Percentiles rank a stretch among this genome's conserved stretches.
Evolutionary conservation across 305 asterid species (phyloP).

Genomic region (Solanum hybrid): DNA sequence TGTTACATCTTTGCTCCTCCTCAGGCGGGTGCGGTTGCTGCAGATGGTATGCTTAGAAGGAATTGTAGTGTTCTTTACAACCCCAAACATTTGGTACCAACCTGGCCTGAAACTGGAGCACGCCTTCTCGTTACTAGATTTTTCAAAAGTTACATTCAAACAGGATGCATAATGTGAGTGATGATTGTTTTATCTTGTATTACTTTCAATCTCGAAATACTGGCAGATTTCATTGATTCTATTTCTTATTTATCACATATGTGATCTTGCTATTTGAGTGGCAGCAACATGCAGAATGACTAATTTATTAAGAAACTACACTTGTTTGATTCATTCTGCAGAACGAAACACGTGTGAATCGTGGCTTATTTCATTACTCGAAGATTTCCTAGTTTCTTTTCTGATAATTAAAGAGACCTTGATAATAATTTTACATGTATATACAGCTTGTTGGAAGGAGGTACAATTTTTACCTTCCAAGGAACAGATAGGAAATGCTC

Average conservation of each 20-base stretch:
- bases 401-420: not conserved
- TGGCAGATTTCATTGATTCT: not conserved
- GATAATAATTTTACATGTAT: too few relatives aligned
- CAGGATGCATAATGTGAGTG: not conserved
- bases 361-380: not conserved
- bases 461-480: not conserved
- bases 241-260: not conserved
- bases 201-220: not conserved
- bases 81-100: not conserved
- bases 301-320: not conserved
- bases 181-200: not conserved
- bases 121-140: not conserved
- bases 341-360: not conserved
- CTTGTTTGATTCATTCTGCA: not conserved
- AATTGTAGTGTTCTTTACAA: not conserved
- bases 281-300: not conserved
- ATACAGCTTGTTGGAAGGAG: not conserved
- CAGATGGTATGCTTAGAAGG: not conserved
- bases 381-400: not conserved
- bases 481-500: not conserved
- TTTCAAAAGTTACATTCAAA: not conserved
- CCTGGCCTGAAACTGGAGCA: not conserved
- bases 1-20: not conserved
- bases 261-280: not conserved
- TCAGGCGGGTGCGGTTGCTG: not conserved